phyloP scores from a whole-genome alignment of 2,329 filamentous ascomycete species.

The Zymoseptoria brevis region DNA sequence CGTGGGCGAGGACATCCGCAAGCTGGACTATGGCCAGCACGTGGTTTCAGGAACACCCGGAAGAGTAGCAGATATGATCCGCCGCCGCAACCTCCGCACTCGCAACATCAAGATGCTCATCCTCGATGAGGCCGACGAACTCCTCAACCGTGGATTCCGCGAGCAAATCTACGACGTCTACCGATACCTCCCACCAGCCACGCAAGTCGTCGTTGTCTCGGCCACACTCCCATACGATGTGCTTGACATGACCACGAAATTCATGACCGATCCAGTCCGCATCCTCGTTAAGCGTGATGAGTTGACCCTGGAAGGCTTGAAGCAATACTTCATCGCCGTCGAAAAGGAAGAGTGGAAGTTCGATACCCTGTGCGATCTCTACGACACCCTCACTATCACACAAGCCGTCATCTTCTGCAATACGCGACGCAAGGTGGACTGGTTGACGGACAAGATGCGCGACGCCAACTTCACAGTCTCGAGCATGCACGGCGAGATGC shows the following conservation, averaged over 20 bases:
- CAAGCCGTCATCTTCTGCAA: slow-evolving; percentile 99
- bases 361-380: slow-evolving; percentile 94
- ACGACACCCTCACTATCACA: slow-evolving; percentile 96
- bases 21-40: slow-evolving; percentile 95
- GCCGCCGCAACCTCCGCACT: slow-evolving; percentile 63
- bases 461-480: slow-evolving; percentile 98
- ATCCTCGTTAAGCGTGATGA: slow-evolving; percentile 99
- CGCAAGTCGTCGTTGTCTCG: slow-evolving; percentile 96
- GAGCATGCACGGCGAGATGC: slow-evolving; percentile 99
- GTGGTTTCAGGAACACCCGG: slow-evolving; percentile 97
- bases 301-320: slow-evolving; percentile 90
- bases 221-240: slow-evolving; percentile 97
- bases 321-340: slow-evolving; percentile 98
- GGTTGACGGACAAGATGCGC: slow-evolving; percentile 98
- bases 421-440: slow-evolving; percentile 96
- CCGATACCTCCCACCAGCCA: slow-evolving; percentile 89
- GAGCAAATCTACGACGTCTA: slow-evolving; percentile 99
- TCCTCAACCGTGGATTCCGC: slow-evolving; percentile 87
- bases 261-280: slow-evolving; percentile 96
- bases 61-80: slow-evolving; percentile 81
- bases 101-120: slow-evolving; percentile 73
- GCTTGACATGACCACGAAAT: slow-evolving; percentile 98
- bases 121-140: slow-evolving; percentile 67
- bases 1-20: slow-evolving; percentile 93
- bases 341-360: slow-evolving; percentile 99